These are phyloP conservation scores for Magnaporthiopsis incrustans DNA, from an alignment of 2,329 filamentous ascomycete species.

Conservation along the genomic window DNA sequence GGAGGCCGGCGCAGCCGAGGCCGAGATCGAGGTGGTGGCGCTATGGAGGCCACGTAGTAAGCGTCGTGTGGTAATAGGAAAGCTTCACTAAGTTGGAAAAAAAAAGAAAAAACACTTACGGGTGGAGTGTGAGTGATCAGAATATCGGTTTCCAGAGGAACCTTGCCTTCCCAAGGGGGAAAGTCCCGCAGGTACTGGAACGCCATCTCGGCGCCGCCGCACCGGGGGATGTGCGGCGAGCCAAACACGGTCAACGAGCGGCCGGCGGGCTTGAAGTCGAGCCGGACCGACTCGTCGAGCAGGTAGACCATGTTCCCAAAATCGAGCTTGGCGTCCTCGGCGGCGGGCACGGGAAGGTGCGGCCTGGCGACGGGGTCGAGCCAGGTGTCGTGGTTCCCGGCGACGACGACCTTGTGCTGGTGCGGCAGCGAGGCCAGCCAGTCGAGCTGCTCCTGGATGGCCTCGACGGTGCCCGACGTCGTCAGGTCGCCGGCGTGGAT, in stretches of 20 bases:
- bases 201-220: constrained; percentile 63
- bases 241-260: constrained; percentile 68
- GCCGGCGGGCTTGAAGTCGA: constrained; percentile 48
- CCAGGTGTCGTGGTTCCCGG: constrained; percentile 84
- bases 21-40: constrained; percentile 62
- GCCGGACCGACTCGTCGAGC: constrained; percentile 56
- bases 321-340: constrained; percentile 40
- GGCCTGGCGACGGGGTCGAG: constrained; percentile 61
- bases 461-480: constrained; percentile 59
- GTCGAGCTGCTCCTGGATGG: constrained; percentile 76
- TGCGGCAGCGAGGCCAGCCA: constrained; percentile 74
- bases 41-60: constrained; percentile 21
- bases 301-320: constrained; percentile 68
- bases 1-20: constrained; percentile 62
- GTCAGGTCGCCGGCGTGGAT: constrained; percentile 87
- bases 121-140: constrained; percentile 78
- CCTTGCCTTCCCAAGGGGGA: constrained; percentile 64
- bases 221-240: constrained; percentile 68
- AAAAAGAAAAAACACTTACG: constrained; percentile 24
- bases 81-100: background rate
- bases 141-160: constrained; percentile 68
- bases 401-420: constrained; percentile 70
- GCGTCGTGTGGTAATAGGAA: no score
- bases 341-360: constrained; percentile 43
- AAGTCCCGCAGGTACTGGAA: constrained; percentile 64